Percentiles rank a stretch among this genome's conserved stretches.
phyloP scores from a whole-genome alignment of 495 filamentous ascomycete species.

The Astrothelium macrocarpum region DNA sequence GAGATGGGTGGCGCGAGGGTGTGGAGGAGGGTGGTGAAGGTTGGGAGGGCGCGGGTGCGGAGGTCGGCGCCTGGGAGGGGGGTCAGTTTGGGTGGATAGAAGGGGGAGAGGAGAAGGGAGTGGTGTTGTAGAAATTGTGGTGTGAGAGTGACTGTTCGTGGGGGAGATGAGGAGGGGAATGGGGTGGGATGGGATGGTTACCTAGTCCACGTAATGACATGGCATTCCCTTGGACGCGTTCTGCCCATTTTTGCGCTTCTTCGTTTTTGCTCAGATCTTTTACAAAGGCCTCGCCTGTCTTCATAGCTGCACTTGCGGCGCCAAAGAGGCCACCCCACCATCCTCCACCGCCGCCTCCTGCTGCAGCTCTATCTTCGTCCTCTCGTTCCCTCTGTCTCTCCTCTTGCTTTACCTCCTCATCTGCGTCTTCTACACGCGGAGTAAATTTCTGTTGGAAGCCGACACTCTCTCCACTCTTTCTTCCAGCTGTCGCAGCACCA shows the following conservation, averaged over 20 bases:
- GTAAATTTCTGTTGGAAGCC: constrained; percentile 48
- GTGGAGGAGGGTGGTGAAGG: constrained; percentile 88
- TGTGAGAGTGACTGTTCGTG: background rate
- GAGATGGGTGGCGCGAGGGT: constrained; percentile 94
- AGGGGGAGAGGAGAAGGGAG: background rate
- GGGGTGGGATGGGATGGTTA: constrained; percentile 32
- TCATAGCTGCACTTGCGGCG: constrained; percentile 67
- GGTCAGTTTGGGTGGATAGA: constrained; percentile 6
- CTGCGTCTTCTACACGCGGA: constrained; percentile 27
- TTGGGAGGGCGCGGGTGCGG: constrained; percentile 78
- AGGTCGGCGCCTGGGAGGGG: constrained; percentile 67
- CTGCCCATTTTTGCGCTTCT: constrained; percentile 91
- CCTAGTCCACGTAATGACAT: constrained; percentile 70
- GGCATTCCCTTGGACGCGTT: constrained; percentile 88
- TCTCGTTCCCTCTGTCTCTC: constrained; percentile 18
- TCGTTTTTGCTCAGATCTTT: constrained; percentile 95
- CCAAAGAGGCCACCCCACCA: constrained; percentile 89
- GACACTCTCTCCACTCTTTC: constrained; percentile 68
- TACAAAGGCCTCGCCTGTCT: constrained; percentile 85
- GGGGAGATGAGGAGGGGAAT: background rate
- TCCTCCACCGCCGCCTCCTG: constrained; percentile 48
- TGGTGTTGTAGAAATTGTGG: background rate
- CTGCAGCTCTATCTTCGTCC: constrained; percentile 28
- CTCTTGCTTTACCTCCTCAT: constrained; percentile 44
- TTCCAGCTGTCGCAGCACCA: constrained; percentile 28